Percentiles rank a stretch among this genome's conserved stretches.
These are phyloP conservation scores for Fremontodendron californicum DNA, from an alignment of 345 rosid genomes.

Conservation along the genomic window DNA sequence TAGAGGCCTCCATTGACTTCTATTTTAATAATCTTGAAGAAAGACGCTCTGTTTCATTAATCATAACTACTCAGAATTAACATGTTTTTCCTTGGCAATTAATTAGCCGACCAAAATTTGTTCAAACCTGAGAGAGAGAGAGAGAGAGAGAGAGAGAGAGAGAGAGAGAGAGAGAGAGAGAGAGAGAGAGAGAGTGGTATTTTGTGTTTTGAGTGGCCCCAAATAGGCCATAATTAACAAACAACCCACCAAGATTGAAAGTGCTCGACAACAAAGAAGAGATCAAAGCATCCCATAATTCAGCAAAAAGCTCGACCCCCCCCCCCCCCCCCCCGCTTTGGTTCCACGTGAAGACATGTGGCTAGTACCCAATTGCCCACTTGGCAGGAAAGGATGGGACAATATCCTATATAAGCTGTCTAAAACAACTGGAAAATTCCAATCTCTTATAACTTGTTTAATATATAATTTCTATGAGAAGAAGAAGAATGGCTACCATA, in stretches of 20 bases:
- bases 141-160: too few species aligned
- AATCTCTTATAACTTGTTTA: neutral
- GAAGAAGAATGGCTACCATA: slow-evolving; percentile 32
- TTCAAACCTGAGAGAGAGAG: too few species aligned
- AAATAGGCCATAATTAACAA: neutral
- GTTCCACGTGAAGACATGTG: slow-evolving; percentile 29
- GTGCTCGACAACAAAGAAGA: neutral
- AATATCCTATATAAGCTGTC: slow-evolving; percentile 6
- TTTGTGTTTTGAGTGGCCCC: neutral
- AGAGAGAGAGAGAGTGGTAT: neutral
- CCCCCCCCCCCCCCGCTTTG: neutral
- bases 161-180: too few species aligned
- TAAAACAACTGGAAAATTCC: neutral
- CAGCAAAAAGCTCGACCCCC: slow-evolving; percentile 3
- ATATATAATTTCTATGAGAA: neutral
- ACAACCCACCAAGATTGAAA: neutral
- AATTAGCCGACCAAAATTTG: neutral
- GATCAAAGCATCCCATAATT: neutral
- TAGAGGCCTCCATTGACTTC: neutral
- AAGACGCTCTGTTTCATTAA: neutral
- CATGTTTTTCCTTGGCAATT: neutral
- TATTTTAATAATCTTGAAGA: neutral
- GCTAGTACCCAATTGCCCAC: slow-evolving; percentile 22
- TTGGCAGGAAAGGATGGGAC: slow-evolving; percentile 11
- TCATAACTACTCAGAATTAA: neutral